Evolutionary conservation across 83 land plant genomes (phyloP), one percentile per base, ranked within the genome.

Genomic region (Picea abies): DNA sequence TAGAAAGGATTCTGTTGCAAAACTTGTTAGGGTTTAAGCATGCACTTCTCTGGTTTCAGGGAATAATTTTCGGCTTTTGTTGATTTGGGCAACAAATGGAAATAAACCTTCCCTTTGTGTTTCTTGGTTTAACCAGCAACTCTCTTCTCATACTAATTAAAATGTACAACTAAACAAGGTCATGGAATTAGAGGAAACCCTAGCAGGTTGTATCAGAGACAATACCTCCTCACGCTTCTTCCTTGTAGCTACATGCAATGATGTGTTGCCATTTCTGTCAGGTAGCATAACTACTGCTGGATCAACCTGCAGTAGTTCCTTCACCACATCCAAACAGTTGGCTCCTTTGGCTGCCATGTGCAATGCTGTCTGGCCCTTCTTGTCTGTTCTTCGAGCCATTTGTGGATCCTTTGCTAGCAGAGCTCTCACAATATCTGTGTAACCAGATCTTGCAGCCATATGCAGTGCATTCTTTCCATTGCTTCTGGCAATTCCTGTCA

Each of bases 301-400:
- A 78, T 91, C 95, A 39, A 90, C 90, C 26, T 80, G 60, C 68
- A 91, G 87, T 82, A 93, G 86, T 79, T 86, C 84, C 73, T 79
- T 93, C 56, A 93, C 93, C 35, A 84, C 93, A 29, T 84, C 88
- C 37, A 76, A 56, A 78, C 84, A 83, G 82, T 83, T 86, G 23
- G 83, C 75, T 41, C 95, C 93, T 85, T 93, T 93, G 8, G 85
- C 93, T 72, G 95, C 95, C 95, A 93, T 93, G 82, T 93, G 95
- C 79, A 93, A 64, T 63, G 95, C 91, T 32, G 93, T 91, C 79
- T 93, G 93, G 5, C 93, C 93, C 80, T 93, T 93, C 86, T 83
- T 93, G 66, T 93, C 95, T 37, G 90, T 89, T 72, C 89, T 87
- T 80, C 93, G 73, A 32, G 93, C 95, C 80, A 93, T 81, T 29